phyloP scores from a whole-genome alignment of 2,329 filamentous ascomycete genomes.

The Orbilia javanica region DNA sequence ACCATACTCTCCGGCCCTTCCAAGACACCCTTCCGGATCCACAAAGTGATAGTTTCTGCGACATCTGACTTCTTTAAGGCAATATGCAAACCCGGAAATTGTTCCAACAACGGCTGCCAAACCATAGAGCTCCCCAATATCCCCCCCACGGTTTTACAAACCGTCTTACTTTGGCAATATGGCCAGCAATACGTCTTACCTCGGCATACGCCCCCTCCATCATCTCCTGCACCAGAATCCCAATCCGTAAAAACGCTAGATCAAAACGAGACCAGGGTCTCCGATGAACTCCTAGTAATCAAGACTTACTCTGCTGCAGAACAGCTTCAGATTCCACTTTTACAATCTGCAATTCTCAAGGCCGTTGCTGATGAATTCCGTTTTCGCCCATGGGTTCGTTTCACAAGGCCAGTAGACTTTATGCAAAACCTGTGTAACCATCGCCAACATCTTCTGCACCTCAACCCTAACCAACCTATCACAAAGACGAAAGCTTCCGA shows the following conservation, averaged over 20 bases:
- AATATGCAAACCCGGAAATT: neutral
- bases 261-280: neutral
- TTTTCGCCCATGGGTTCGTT: constrained; percentile 23
- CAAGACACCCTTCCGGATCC: neutral
- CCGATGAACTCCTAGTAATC: neutral
- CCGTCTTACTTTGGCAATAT: constrained; percentile 4
- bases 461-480: neutral
- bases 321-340: constrained; percentile 12
- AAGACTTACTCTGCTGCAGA: neutral
- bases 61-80: constrained; percentile 15
- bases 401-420: constrained; percentile 14
- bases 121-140: constrained; percentile 1
- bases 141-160: neutral
- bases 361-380: constrained; percentile 27
- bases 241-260: neutral
- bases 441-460: neutral
- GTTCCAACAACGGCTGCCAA: neutral
- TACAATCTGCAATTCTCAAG: constrained; percentile 3
- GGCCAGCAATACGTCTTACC: constrained; percentile 17
- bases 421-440: constrained; percentile 33
- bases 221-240: neutral
- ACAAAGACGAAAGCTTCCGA: neutral
- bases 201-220: neutral
- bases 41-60: constrained; percentile 6
- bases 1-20: constrained; percentile 1